Conservation (phyloP, 768 basidiomycete species). For the Galerina marginata region DNA sequence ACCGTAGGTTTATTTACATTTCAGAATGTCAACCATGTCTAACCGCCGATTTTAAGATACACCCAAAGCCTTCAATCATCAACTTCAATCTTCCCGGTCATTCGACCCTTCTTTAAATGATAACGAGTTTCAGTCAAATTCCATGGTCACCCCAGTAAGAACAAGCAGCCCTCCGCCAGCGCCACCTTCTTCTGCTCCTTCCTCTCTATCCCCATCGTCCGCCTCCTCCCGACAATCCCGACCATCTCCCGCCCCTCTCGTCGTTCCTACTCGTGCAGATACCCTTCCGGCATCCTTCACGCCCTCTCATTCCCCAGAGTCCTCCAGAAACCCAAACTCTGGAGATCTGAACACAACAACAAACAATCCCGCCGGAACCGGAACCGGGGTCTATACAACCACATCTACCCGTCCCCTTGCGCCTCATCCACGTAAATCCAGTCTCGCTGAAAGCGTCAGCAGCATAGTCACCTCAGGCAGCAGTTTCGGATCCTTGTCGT, state of each 20-base stretch:
- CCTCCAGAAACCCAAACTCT: conserved; percentile 25
- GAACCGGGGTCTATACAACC: conserved; percentile 16
- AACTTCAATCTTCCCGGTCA: conserved; percentile 46
- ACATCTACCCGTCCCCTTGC: conserved; percentile 21
- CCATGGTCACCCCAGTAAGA: conserved; percentile 14
- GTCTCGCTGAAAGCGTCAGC: conserved; percentile 41
- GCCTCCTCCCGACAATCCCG: conserved; percentile 34
- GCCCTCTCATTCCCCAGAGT: conserved; percentile 35
- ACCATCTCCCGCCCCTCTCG: conserved; percentile 43
- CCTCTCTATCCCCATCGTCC: conserved; percentile 17
- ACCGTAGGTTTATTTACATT: conserved; percentile 33
- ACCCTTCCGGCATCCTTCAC: conserved; percentile 38
- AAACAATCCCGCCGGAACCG: conserved; percentile 24
- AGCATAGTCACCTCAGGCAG: conserved; percentile 32
- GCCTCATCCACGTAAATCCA: conserved; percentile 39
- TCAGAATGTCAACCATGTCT: conserved; percentile 5
- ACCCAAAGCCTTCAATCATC: conserved; percentile 31
- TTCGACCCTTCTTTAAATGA: conserved; percentile 42
- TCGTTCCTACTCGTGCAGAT: conserved; percentile 43
- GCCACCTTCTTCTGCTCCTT: conserved; percentile 25
- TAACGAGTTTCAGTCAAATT: conserved; percentile 28
- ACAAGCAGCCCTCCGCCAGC: conserved; percentile 25
- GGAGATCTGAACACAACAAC: conserved; percentile 18
- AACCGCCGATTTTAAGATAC: conserved; percentile 30
- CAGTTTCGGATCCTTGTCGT: conserved; percentile 24